Percentiles rank a stretch among this genome's conserved stretches.
phyloP scores from a whole-genome alignment of 805 yeast species.

The Barnettozyma wickerhamii region DNA sequence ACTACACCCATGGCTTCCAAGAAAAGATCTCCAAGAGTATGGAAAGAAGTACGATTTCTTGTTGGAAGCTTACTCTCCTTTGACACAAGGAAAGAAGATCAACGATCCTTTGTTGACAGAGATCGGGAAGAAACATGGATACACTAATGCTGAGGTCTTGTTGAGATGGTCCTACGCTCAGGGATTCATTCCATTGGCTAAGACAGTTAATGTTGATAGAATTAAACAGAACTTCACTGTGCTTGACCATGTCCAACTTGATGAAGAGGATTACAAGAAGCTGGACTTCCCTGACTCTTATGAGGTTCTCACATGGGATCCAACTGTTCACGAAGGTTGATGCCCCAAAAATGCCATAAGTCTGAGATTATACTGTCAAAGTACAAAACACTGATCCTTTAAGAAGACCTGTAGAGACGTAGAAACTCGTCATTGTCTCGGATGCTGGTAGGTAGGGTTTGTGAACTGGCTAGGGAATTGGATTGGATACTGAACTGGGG shows the following conservation, averaged over 20 bases:
- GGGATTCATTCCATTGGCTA: slow-evolving; percentile 69
- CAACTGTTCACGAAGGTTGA: slow-evolving; percentile 10
- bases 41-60: slow-evolving; percentile 18
- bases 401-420: too few relatives aligned
- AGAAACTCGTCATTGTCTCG: too few relatives aligned
- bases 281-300: slow-evolving; percentile 42
- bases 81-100: slow-evolving; percentile 21
- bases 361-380: too few relatives aligned
- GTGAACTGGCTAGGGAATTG: too few relatives aligned
- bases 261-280: slow-evolving; percentile 35
- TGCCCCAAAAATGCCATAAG: too few relatives aligned
- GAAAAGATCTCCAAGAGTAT: slow-evolving; percentile 21
- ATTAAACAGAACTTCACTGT: slow-evolving; percentile 53
- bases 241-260: slow-evolving; percentile 40
- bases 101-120: slow-evolving; percentile 19
- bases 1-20: slow-evolving; percentile 25
- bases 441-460: too few relatives aligned
- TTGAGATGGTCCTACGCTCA: slow-evolving; percentile 71
- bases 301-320: slow-evolving; percentile 70
- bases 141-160: slow-evolving; percentile 57
- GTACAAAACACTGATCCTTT: too few relatives aligned
- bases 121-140: slow-evolving; percentile 31
- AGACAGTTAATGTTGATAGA: slow-evolving; percentile 51
- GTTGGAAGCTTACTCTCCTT: slow-evolving; percentile 23
- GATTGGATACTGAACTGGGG: too few relatives aligned